Evolutionary conservation across 768 basidiomycete species (phyloP).

Genomic region (Boletus rufocinnamomeus): DNA sequence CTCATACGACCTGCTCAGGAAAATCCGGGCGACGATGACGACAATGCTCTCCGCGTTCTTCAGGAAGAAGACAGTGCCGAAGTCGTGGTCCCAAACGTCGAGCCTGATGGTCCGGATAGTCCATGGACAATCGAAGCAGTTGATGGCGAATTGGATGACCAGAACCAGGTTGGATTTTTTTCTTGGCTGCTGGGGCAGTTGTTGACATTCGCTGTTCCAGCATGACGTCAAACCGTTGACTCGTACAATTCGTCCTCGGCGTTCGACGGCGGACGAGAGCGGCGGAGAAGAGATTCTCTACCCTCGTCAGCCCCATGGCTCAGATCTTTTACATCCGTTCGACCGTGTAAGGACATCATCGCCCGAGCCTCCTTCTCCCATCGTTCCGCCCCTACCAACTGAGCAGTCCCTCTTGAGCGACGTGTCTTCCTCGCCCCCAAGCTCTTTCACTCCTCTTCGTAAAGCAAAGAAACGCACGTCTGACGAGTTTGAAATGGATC

Average conservation of each 20-base stretch:
- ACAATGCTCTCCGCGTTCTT: slow-evolving; percentile 34
- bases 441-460: slow-evolving; percentile 56
- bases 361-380: slow-evolving; percentile 30
- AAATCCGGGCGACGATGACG: slow-evolving; percentile 43
- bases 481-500: slow-evolving; percentile 81
- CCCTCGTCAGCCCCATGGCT: slow-evolving; percentile 57
- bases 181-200: not conserved
- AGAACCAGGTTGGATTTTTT: slow-evolving; percentile 55
- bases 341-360: slow-evolving; percentile 36
- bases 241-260: slow-evolving; percentile 56
- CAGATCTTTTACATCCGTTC: slow-evolving; percentile 35
- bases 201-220: slow-evolving; percentile 32
- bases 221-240: slow-evolving; percentile 45
- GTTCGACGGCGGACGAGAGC: slow-evolving; percentile 79
- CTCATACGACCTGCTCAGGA: slow-evolving; percentile 43
- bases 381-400: slow-evolving; percentile 35
- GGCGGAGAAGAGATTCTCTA: slow-evolving; percentile 91
- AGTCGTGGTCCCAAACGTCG: slow-evolving; percentile 34
- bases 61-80: slow-evolving; percentile 37
- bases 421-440: slow-evolving; percentile 54
- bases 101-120: slow-evolving; percentile 66
- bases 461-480: slow-evolving; percentile 76
- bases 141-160: slow-evolving; percentile 75
- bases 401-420: slow-evolving; percentile 33
- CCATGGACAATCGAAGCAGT: slow-evolving; percentile 90